Evolutionary conservation across 176 grass and related monocot species (phyloP), one percentile per base, ranked within the genome.

Genomic region (Juncus inflexus): DNA sequence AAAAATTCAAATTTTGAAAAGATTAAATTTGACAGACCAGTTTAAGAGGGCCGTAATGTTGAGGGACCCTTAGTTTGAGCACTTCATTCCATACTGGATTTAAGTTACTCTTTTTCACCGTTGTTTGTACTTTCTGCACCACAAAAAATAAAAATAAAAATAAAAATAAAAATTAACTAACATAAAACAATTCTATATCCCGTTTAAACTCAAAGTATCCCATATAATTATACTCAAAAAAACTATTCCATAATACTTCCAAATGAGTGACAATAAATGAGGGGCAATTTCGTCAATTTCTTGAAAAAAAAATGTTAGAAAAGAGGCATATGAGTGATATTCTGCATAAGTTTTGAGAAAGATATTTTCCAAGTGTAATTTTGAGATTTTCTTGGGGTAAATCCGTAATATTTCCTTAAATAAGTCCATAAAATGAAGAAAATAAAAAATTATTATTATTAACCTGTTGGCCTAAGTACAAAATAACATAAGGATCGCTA

Each of bases 41-140:
- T 81, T 99, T 99, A 70, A 99, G 78, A 84, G 89, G 77, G 45
- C 94, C 89, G 51, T 92, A 90, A 66, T 72, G 84, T 77, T 75
- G 88, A 66, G 94, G 94, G 73, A 99, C 65, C 79, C 80, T 76
- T 73, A 99, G 60, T 41, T 84, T 89, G 67, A 99, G 78, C 58
- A 86, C 89, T 72, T 99, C 94, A 82, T 99, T 91, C 89, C 94
- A 99, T 65, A 99, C 65, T 15, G 94, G 94, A 76, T 99, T 99
- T 63, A 99, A 56, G 59, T 92, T 87, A 67, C 88, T 99, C 9
- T 64, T 61, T 78, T 92, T 99, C 54, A 99, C 76, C 15, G 89
- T 92, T 2, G 94, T 92, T 59, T 84, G 94, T 52, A 41, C 75
- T 78, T 53, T 99, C 94, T 99, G 94, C 42, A 50, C 13, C 59